These are phyloP conservation scores for Aspergillus baeticus DNA, from an alignment of 495 filamentous ascomycete species.

Conservation along the genomic window DNA sequence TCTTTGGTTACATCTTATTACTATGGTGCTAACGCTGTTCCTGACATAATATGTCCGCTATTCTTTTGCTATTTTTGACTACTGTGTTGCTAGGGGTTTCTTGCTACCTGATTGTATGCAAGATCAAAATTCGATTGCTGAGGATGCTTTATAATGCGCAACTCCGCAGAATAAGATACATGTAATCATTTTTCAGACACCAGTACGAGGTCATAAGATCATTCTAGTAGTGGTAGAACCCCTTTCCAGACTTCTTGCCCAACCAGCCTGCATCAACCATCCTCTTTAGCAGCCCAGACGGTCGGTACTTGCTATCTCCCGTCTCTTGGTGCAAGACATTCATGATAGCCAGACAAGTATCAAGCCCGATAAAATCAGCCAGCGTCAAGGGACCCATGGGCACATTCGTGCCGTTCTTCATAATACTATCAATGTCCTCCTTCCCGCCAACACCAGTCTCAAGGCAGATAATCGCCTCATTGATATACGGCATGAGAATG, in stretches of 20 bases:
- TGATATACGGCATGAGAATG: constrained; percentile 99
- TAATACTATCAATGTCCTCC: constrained; percentile 93
- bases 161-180: too few species aligned
- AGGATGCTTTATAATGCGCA: too few species aligned
- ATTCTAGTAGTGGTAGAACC: constrained; percentile 95
- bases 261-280: constrained; percentile 99
- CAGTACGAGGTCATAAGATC: too few species aligned
- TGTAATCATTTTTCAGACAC: too few species aligned
- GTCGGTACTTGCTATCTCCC: constrained; percentile 92
- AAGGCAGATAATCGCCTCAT: constrained; percentile 94
- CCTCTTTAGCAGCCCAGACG: constrained; percentile 77
- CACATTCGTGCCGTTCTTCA: constrained; percentile 99
- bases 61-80: too few species aligned
- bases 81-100: too few species aligned
- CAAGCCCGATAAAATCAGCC: constrained; percentile 96
- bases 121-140: too few species aligned
- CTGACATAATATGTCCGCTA: too few species aligned
- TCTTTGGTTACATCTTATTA: too few species aligned
- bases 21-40: too few species aligned
- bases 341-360: constrained; percentile 97
- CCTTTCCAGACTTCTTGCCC: constrained; percentile 96
- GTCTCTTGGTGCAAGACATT: constrained; percentile 89
- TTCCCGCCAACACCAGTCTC: constrained; percentile 86
- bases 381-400: constrained; percentile 95
- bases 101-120: too few species aligned